Evolutionary conservation across 768 basidiomycete genomes (phyloP).

Genomic region (Rhodotorula paludigena): DNA sequence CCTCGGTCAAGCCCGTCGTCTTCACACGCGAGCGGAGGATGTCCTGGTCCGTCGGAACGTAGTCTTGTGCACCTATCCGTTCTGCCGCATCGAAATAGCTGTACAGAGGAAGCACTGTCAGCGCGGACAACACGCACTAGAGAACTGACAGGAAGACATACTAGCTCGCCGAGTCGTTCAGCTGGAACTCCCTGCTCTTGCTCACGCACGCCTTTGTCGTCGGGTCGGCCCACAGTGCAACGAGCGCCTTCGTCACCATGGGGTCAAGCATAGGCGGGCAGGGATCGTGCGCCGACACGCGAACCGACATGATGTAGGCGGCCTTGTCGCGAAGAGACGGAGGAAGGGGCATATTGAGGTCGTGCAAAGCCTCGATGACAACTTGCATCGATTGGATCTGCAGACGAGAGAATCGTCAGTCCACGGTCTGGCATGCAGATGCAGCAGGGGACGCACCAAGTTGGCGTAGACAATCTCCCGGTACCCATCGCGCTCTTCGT

Average conservation of each 20-base stretch:
- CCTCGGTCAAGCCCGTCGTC: slow-evolving; percentile 97
- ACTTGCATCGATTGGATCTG: slow-evolving; percentile 84
- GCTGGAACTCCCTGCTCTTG: slow-evolving; percentile 87
- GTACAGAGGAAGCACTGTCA: not conserved
- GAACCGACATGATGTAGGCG: slow-evolving; percentile 38
- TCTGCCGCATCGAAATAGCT: slow-evolving; percentile 87
- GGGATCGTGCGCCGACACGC: slow-evolving; percentile 39
- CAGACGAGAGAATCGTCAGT: not conserved
- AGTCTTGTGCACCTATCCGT: slow-evolving; percentile 66
- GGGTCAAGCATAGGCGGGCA: slow-evolving; percentile 55
- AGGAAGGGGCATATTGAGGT: slow-evolving; percentile 66
- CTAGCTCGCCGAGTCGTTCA: slow-evolving; percentile 93
- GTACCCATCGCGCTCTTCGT: slow-evolving; percentile 84
- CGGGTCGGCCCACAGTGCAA: slow-evolving; percentile 67
- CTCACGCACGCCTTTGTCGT: slow-evolving; percentile 78
- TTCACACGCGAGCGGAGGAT: slow-evolving; percentile 90
- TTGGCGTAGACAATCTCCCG: slow-evolving; percentile 93
- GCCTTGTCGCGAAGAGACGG: slow-evolving; percentile 69
- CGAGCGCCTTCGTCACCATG: slow-evolving; percentile 71
- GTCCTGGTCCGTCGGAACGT: slow-evolving; percentile 91
- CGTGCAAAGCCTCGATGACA: slow-evolving; percentile 80
- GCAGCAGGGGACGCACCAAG: slow-evolving; percentile 51
- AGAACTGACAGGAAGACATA: slow-evolving; percentile 41
- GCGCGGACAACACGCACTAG: not conserved
- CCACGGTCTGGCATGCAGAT: too few relatives aligned